A percentile compares a stretch with the other conserved stretches of the same genome.
These are phyloP conservation scores for Sarocladium brachiariae DNA, from an alignment of 2,329 filamentous ascomycete species.

Conservation along the genomic window DNA sequence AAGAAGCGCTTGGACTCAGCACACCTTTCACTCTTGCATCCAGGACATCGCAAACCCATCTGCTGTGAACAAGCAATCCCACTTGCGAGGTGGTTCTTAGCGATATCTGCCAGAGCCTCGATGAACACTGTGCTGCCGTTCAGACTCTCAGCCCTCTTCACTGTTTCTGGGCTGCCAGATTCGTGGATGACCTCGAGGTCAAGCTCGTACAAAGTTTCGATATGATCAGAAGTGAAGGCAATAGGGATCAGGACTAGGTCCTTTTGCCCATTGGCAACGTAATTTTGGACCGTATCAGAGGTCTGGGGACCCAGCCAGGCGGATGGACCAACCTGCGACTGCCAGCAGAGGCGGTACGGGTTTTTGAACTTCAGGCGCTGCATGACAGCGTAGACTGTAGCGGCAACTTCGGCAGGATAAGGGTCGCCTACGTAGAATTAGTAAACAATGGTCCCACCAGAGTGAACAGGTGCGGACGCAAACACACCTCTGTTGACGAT, in stretches of 20 bases:
- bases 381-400: conserved; percentile 97
- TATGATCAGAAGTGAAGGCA: conserved; percentile 98
- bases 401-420: conserved; percentile 91
- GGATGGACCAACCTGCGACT: conserved; percentile 92
- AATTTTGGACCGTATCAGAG: conserved; percentile 76
- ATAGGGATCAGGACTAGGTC: conserved; percentile 90
- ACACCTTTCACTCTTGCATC: conserved; percentile 85
- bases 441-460: no score
- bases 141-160: conserved; percentile 86
- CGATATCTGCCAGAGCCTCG: conserved; percentile 78
- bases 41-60: conserved; percentile 87
- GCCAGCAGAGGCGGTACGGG: conserved; percentile 92
- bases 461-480: neutral
- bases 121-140: conserved; percentile 93
- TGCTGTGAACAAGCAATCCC: conserved; percentile 66
- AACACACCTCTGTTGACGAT: conserved; percentile 79
- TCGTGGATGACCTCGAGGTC: conserved; percentile 94
- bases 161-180: conserved; percentile 65
- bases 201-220: conserved; percentile 91
- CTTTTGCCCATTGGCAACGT: conserved; percentile 84
- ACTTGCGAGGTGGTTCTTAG: conserved; percentile 68
- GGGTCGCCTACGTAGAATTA: conserved; percentile 63
- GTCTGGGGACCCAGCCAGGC: conserved; percentile 97
- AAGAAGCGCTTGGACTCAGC: conserved; percentile 68
- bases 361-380: conserved; percentile 80